phyloP scores from a whole-genome alignment of 2,329 filamentous ascomycete species.

The Clonostachys rosea region DNA sequence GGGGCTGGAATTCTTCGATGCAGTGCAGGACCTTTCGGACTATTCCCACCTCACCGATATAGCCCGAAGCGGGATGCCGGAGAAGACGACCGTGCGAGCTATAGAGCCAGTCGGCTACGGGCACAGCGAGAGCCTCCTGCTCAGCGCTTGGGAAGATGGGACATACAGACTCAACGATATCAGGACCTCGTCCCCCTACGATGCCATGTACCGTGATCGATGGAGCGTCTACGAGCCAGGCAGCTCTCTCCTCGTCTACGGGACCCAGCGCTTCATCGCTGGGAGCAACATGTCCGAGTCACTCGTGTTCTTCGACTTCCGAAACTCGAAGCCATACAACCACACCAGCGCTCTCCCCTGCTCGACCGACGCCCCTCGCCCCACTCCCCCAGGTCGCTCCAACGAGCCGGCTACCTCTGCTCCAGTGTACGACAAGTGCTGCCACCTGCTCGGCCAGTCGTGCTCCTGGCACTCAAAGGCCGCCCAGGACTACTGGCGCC shows the following conservation, averaged over 20 bases:
- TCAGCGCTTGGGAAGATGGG: slow-evolving; percentile 50
- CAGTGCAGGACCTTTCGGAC: slow-evolving; percentile 3
- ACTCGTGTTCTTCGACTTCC: slow-evolving; percentile 50
- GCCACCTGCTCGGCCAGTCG: slow-evolving; percentile 16
- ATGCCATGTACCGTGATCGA: slow-evolving; percentile 47
- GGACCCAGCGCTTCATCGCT: slow-evolving; percentile 43
- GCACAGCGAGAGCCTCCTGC: slow-evolving; percentile 31
- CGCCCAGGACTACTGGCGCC: slow-evolving; percentile 35
- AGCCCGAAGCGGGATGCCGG: slow-evolving; percentile 5
- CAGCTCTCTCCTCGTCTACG: slow-evolving; percentile 43
- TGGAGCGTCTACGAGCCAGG: slow-evolving; percentile 40
- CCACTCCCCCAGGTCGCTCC: slow-evolving; percentile 19
- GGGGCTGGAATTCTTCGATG: slow-evolving; percentile 30
- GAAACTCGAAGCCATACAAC: slow-evolving; percentile 40
- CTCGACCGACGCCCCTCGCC: slow-evolving; percentile 25
- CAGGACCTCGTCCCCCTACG: slow-evolving; percentile 38
- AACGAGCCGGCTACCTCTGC: slow-evolving; percentile 2
- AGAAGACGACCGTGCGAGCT: slow-evolving; percentile 35
- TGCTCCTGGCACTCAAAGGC: slow-evolving; percentile 47
- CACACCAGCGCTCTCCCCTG: slow-evolving; percentile 45
- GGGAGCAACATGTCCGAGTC: slow-evolving; percentile 36
- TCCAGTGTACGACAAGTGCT: slow-evolving; percentile 17
- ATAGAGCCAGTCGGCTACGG: slow-evolving; percentile 36
- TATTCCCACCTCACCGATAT: slow-evolving; percentile 7
- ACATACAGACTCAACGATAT: slow-evolving; percentile 45